Evolutionary conservation across 225 moss, liverwort and hornwort species (phyloP), one percentile per base, ranked within the genome.

Genomic region (Thuidium tamariscinum): DNA sequence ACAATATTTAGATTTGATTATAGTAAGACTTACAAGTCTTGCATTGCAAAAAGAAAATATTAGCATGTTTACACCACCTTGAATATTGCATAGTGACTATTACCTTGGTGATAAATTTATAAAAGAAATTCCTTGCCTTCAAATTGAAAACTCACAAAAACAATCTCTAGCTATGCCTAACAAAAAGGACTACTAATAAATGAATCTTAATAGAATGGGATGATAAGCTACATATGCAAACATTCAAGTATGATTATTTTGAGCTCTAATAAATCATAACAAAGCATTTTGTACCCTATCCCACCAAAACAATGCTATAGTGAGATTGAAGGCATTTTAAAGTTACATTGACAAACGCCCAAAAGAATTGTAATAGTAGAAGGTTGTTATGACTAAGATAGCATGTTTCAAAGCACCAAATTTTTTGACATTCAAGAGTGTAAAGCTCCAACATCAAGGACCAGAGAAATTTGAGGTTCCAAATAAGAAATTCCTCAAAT

Each of bases 41-140:
- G 64, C 14, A 91, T 87, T 44, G 90, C 90, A 48, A 63, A 34
- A 89, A 52, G 88, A 92, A 77, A 13, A 18, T 18, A 41, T 85
- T n/a, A 79, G 74, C 10, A 88, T 73, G 27, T 44, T 84, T 49
- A 23, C 49, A 51, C 21, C 10, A 37, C 68, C 29, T 37, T 11
- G 2, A 69, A 57, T 30, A 48, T 57, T 3, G 25, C 13, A 18
- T 41, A 57, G 32, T 41, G 2, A 76, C 34, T 39, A 74, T 14
- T 7, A 46, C 21, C 48, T 11, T 46, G 21, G 29, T 55, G 41
- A 51, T 17, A 59, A 13, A 10, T 2, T 11, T 4, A 9, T 2
- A 36, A 36, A 61, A 26, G 25, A 8, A 32, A 3, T 7, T 72
- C n/a, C 7, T 27, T 14, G 22, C 27, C 18, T 11, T 5, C 18